A percentile compares a stretch with the other conserved stretches of the same genome.
Evolutionary conservation across 2,329 filamentous ascomycete species (phyloP).

Genomic region (Rhexocercosporidium sp.): DNA sequence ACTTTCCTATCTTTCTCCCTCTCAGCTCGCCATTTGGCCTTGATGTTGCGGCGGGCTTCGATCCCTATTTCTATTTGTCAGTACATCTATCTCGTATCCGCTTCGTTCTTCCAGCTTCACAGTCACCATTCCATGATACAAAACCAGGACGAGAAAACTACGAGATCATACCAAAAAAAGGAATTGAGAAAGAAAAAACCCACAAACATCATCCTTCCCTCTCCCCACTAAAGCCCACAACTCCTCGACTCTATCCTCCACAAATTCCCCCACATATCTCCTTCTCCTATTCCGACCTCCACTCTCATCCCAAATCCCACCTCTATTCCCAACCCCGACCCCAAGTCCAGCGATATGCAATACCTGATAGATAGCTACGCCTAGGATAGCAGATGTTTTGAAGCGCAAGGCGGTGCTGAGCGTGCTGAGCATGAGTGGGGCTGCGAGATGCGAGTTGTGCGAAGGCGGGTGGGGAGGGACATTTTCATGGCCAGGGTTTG

Average conservation of each 20-base stretch:
- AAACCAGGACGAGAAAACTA: not conserved
- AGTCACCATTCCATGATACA: too few species aligned
- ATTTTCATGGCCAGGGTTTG: too few species aligned
- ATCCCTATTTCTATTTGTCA: not conserved
- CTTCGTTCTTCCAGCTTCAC: too few species aligned
- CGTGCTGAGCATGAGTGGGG: not conserved
- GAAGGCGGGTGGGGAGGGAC: not conserved
- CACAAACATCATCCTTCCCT: not conserved
- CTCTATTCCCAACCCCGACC: not conserved
- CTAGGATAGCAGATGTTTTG: not conserved
- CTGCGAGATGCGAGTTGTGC: not conserved
- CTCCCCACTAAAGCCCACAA: not conserved
- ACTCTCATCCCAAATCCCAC: not conserved
- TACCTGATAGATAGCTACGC: not conserved
- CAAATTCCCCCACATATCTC: not conserved
- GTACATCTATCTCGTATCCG: too few species aligned
- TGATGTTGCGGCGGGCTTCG: not conserved
- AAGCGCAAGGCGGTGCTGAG: not conserved
- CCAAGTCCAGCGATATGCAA: not conserved
- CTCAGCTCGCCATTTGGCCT: not conserved
- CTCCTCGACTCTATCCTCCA: not conserved
- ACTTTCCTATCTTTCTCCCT: not conserved
- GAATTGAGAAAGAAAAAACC: not conserved
- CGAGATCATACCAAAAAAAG: not conserved
- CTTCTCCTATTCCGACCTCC: not conserved